These are phyloP conservation scores for Litsea cubeba DNA, from an alignment of 164 flowering plant genomes.

Conservation along the genomic window DNA sequence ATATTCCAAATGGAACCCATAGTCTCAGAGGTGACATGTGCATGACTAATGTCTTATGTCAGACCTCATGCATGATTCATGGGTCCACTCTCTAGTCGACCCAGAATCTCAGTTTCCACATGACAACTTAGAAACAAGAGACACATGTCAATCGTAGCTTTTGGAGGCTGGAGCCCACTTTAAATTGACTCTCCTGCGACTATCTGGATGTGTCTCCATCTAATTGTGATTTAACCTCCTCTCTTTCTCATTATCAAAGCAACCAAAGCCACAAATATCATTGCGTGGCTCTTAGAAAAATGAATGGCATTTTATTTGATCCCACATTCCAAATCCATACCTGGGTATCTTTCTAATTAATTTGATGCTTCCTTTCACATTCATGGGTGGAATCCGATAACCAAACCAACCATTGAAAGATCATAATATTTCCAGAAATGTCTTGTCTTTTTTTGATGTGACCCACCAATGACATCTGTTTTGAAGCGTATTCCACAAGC, in stretches of 20 bases:
- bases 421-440: no score
- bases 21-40: neutral
- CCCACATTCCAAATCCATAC: neutral
- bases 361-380: neutral
- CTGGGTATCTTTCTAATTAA: no score
- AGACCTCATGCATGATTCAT: no score
- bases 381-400: neutral
- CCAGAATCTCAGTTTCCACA: neutral
- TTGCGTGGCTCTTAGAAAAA: neutral
- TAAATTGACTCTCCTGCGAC: neutral
- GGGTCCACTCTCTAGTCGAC: no score
- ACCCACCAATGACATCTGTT: no score
- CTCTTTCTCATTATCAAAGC: neutral
- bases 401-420: neutral
- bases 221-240: neutral
- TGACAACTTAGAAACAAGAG: no score
- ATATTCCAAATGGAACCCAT: neutral
- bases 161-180: neutral
- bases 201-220: neutral
- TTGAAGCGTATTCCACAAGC: no score
- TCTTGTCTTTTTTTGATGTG: no score
- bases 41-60: neutral
- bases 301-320: neutral
- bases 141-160: no score
- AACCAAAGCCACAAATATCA: neutral